Base-by-base conservation (phyloP, 2,329 filamentous ascomycete genomes). In the Simplicillium aogashimaense region DNA sequence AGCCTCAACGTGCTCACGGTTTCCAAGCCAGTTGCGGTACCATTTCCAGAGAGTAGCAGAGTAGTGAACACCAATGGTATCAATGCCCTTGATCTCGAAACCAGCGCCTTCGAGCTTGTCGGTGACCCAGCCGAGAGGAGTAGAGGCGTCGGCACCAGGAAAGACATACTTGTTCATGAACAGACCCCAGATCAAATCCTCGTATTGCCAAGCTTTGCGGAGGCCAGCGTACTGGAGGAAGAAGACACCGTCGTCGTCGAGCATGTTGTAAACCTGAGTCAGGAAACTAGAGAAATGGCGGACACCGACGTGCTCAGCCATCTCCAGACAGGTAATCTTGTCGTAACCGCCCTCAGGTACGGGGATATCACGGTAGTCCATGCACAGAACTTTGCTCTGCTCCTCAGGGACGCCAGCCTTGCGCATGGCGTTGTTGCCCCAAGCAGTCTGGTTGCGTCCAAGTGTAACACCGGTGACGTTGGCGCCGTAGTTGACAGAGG, bases 141-240 rank as follows among this genome's bases (percentile, higher is more conserved):
- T 94, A 34, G 86, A 94, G 39, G 92, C 92, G 59, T 97, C 92
- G 38, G 92, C 92, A 59, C 92, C 92, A 29, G 89, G 92, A 77
- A 97, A 97, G 62, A 97, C 75, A 66, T 97, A 95, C 72, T 95
- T 95, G 81, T 97, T 97, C 88, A 97, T 94, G 76, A 95, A 97
- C 36, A 97, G 76, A 60, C 92, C 92, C 92, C 92, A 97, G 63
- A 90, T 85, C 38, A 95, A 76, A 67, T 97, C 90, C 72, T 97
- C 89, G 58, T 95, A 97, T 65, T 97, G 92, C 92, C 92, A 97
- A 48, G 76, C 72, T 71, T 94, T 94, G 53, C 92, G 83, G 46
- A 98, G 76, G 67, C 92, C 92, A 53, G 90, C 88, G 53, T 94
- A 88, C 65, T 97, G 92, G 45, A 97, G 74, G 76, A 92, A 95